Evolutionary conservation across 192 early-diverging fungal species (phyloP).

Genomic region (Coemansia sp.): DNA sequence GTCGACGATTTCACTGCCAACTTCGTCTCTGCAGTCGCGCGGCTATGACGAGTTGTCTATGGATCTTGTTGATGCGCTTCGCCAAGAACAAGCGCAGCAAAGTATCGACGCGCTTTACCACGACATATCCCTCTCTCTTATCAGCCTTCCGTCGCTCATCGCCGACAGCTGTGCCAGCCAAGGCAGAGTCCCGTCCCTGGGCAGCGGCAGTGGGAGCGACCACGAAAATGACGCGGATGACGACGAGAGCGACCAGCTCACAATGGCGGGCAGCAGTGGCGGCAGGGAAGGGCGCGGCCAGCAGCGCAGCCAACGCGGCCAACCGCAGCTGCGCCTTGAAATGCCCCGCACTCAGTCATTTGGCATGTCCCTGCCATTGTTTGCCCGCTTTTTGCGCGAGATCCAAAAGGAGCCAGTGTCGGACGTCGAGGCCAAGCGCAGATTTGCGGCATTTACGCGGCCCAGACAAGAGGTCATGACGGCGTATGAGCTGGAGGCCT

Average conservation of each 20-base stretch:
- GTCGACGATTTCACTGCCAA: background rate
- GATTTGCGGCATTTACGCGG: constrained; percentile 35
- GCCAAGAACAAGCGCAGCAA: constrained; percentile 25
- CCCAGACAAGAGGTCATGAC: constrained; percentile 28
- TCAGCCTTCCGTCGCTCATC: background rate
- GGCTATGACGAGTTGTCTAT: constrained; percentile 13
- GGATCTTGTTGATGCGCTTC: constrained; percentile 17
- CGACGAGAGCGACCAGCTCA: constrained; percentile 13
- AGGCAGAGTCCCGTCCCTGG: background rate
- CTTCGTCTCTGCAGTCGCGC: background rate
- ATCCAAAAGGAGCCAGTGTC: constrained; percentile 39
- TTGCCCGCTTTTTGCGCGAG: constrained; percentile 47
- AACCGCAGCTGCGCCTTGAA: constrained; percentile 18
- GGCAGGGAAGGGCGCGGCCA: no score
- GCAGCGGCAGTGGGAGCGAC: constrained; percentile 1
- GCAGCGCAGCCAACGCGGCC: no score
- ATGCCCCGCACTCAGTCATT: constrained; percentile 23
- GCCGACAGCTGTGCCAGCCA: background rate
- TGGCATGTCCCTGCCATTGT: constrained; percentile 39
- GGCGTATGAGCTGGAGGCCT: constrained; percentile 49
- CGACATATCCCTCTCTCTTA: constrained; percentile 27
- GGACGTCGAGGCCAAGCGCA: constrained; percentile 18
- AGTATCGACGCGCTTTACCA: constrained; percentile 37
- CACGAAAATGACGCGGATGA: constrained; percentile 12
- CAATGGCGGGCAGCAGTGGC: constrained; percentile 2